These are phyloP conservation scores for Quercus variabilis DNA, from an alignment of 306 rosid genomes.

Conservation along the genomic window DNA sequence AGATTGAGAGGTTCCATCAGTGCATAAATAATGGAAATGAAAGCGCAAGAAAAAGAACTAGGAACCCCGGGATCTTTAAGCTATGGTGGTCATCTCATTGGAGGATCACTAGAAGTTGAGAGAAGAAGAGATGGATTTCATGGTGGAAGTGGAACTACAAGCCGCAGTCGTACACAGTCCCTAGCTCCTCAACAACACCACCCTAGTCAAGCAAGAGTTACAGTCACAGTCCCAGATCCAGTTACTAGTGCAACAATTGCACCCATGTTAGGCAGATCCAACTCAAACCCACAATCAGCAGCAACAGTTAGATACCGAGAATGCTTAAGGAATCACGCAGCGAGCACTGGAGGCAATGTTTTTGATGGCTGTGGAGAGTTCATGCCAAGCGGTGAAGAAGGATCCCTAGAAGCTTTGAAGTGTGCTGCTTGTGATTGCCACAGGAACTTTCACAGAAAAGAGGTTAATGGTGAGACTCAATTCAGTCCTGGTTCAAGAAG, in stretches of 20 bases:
- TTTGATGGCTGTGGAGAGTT: conserved; percentile 60
- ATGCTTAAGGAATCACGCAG: conserved; percentile 58
- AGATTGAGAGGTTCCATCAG: neutral
- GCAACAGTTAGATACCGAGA: conserved; percentile 29
- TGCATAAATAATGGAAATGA: neutral
- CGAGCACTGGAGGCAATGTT: conserved; percentile 43
- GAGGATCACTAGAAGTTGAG: neutral
- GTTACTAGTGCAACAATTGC: neutral
- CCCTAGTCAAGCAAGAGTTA: too few species aligned
- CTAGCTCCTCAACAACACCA: neutral
- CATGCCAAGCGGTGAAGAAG: conserved; percentile 56
- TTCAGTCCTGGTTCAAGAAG: conserved; percentile 33
- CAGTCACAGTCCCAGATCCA: neutral
- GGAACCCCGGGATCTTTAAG: neutral
- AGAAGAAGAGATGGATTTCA: neutral
- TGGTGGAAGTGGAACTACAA: neutral
- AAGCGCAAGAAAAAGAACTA: neutral
- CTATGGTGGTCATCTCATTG: neutral
- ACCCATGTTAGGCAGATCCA: conserved; percentile 10
- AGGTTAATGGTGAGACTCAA: conserved; percentile 42
- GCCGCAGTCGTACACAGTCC: neutral
- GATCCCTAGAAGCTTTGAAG: conserved; percentile 46
- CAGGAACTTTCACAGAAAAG: conserved; percentile 53
- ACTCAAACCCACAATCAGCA: neutral
- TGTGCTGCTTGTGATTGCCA: conserved; percentile 57